Evolutionary conservation across 2,329 filamentous ascomycete genomes (phyloP), one percentile per base, ranked within the genome.

Genomic region (Fusarium mexicanum): DNA sequence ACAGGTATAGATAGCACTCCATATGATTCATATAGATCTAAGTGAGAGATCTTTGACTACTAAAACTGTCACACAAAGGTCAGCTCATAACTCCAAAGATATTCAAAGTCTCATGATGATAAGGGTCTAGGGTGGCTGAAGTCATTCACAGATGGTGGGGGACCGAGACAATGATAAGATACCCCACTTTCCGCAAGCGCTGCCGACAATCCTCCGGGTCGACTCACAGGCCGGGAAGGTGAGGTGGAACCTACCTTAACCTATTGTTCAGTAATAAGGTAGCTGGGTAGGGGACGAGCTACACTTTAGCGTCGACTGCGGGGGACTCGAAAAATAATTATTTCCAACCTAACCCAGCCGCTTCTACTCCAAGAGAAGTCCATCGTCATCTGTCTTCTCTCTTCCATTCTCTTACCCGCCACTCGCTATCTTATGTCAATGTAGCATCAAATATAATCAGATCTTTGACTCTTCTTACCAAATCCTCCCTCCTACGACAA

Each of bases 251-350:
- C 20, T 16, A 17, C 33, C 33, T 35, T 12, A 22, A 33, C 58
- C 26, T 22, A 47, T 47, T 47, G 46, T 37, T 48, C 61, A 63
- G 64, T 55, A 55, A 55, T 31, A 59, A 33, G 61, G 50, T 72
- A 75, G 72, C 57, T 72, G 60, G 72, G 72, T 72, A 75, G 72
- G 72, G 72, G 72, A 74, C 72, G 72, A 74, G 72, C 64, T 75
- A 54, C 46, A 51, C 26, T 61, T 60, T 76, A 73, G 72, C 63
- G 71, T 73, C 66, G 68, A 59, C 65, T 74, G 76, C 68, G 76
- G 73, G 60, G 59, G 61, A 43, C 51, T 47, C 74, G 48, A 77
- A 78, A 78, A 78, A 75, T 78, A 77, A 78, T 74, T 78, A 70
- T 78, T 77, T 69, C 62, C 59, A 59, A 74, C 51, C 54, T 55